These are phyloP conservation scores for Sporothrix mexicana DNA, from an alignment of 2,329 filamentous ascomycete genomes.

Conservation along the genomic window DNA sequence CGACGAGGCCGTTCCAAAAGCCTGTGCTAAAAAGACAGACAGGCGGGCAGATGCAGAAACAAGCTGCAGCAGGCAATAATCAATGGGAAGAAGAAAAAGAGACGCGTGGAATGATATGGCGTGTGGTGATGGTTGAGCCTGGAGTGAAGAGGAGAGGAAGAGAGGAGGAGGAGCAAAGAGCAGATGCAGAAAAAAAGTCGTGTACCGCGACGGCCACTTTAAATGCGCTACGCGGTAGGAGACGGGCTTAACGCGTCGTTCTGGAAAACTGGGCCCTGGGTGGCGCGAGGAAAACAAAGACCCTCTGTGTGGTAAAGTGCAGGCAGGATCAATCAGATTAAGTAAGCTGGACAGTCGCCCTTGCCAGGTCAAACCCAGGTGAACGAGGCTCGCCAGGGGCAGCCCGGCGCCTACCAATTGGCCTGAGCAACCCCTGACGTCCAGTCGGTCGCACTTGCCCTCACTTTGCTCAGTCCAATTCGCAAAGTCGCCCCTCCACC, in stretches of 20 bases:
- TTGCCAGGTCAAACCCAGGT: not conserved
- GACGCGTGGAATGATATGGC: slow-evolving; percentile 6
- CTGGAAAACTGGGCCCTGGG: slow-evolving; percentile 34
- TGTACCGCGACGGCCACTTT: slow-evolving; percentile 37
- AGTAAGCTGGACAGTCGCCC: slow-evolving; percentile 20
- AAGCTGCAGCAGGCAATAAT: slow-evolving; percentile 22
- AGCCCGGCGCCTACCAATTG: not conserved
- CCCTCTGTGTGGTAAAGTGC: not conserved
- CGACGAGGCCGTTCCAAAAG: slow-evolving; percentile 11
- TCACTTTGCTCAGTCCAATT: not conserved
- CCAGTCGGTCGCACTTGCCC: slow-evolving; percentile 4
- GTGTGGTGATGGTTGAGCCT: slow-evolving; percentile 28
- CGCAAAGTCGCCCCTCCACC: not conserved
- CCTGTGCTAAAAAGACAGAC: slow-evolving; percentile 7
- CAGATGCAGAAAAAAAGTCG: slow-evolving; percentile 34
- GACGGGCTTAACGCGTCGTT: slow-evolving; percentile 33
- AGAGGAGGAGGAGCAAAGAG: slow-evolving; percentile 26
- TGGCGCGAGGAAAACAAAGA: slow-evolving; percentile 36
- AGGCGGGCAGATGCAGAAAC: slow-evolving; percentile 10
- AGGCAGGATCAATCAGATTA: slow-evolving; percentile 16
- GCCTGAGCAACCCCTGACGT: slow-evolving; percentile 1
- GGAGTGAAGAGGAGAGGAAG: slow-evolving; percentile 8
- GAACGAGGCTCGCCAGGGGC: not conserved
- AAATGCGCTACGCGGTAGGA: slow-evolving; percentile 38
- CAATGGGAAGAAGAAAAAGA: slow-evolving; percentile 1